Evolutionary conservation across 768 basidiomycete species (phyloP), one percentile per base, ranked within the genome.

Genomic region (Artomyces pyxidatus): DNA sequence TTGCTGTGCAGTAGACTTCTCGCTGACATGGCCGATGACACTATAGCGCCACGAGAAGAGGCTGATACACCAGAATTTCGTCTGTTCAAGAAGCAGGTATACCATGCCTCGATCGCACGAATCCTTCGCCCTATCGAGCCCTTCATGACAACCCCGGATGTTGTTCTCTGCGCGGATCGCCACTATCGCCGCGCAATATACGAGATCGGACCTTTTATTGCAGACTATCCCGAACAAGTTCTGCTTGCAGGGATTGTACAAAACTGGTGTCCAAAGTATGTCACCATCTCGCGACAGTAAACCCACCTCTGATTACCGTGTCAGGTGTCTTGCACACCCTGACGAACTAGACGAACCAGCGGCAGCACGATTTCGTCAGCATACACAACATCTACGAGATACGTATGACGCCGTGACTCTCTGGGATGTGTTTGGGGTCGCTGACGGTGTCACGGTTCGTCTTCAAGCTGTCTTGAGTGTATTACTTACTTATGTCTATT

Each of bases 221-320:
- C 62, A 0, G 63, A 67, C 42, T 67, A 67, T 49, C 62, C 61
- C 7, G 65, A 67, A 41, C 65, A 67, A 42, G 59, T 59, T 0
- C 32, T 54, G 10, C 28, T 62, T 0, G 54, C 58, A 6, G 29
- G 48, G 17, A 55, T 59, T 38, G 56, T 61, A 5, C 52, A 58
- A 28, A 52, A 56, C 0, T 61, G 60, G 60, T 61, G 60, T 37
- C 26, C 53, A n/a, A 54, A 26, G 58, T 58, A 37, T 21, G 58
- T 53, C 17, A 9, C 10, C 14, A 14, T 2, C 11, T 17, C 14
- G 16, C n/a, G 8, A 2, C 10, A 27, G 1, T 27, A 37, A 7
- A 35, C 32, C 12, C 22, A 11, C 21, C 10, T 42, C 10, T 22
- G 14, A 23, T 3, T n/a, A n/a, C n/a, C 21, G 5, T 32, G 2